phyloP scores from a whole-genome alignment of 768 basidiomycete genomes.

The Podaxis carcinomalis region DNA sequence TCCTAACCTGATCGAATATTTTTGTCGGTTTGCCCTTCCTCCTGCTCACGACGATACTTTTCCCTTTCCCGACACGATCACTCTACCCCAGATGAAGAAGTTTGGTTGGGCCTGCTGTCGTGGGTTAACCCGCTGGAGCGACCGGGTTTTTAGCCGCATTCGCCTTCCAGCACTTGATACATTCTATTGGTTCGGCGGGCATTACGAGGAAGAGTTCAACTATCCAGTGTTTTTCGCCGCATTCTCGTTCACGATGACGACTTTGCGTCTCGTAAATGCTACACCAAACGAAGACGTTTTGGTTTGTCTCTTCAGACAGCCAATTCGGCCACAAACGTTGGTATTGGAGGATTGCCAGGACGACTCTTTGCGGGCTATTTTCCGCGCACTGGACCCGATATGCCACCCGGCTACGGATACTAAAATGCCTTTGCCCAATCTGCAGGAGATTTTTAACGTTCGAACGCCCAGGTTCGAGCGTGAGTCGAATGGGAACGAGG shows the following conservation, averaged over 20 bases:
- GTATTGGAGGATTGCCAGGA: neutral
- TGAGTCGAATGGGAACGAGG: neutral
- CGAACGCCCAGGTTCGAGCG: neutral
- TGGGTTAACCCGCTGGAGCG: neutral
- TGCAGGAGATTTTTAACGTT: neutral
- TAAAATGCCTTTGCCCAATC: neutral
- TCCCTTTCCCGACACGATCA: neutral
- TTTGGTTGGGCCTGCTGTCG: neutral
- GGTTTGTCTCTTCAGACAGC: neutral
- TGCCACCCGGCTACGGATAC: neutral
- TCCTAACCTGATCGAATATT: neutral
- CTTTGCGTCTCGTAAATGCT: neutral
- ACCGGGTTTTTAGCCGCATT: neutral
- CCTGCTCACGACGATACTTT: neutral
- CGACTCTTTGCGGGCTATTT: neutral
- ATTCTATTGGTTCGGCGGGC: neutral
- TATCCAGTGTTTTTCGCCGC: neutral
- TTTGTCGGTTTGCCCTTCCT: neutral
- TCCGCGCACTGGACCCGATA: neutral
- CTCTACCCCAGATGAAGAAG: neutral
- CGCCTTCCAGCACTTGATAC: neutral
- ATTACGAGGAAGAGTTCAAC: neutral
- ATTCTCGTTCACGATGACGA: neutral
- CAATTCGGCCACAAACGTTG: neutral
- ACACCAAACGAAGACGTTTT: neutral